Evolutionary conservation across 1,284 basidiomycete genomes (phyloP), one percentile per base, ranked within the genome.

Genomic region (Irpex sp.): DNA sequence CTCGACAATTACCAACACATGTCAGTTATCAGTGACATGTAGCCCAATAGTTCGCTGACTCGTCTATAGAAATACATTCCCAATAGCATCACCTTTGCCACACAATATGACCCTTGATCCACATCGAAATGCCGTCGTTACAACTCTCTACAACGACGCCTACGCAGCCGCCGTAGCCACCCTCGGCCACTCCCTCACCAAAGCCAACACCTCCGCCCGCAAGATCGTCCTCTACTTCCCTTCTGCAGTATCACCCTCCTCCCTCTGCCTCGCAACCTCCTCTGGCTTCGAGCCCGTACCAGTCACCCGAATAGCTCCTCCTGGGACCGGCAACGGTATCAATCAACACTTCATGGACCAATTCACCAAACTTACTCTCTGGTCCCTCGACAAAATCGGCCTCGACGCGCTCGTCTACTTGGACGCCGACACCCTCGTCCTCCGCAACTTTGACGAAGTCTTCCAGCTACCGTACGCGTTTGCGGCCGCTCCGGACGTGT

Each of bases 301-400:
- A 0, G 73, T 81, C 37, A 65, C 70, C 5, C 72, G 72, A 33
- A 79, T 80, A 58, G 67, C 73, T 1, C 78, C 78, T 9, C 78
- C 79, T 0, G 67, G 73, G 58, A 59, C 66, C 21, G 74, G 76
- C 45, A 57, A 67, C 9, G 76, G 74, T 7, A 70, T 80, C 28
- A 67, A 74, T 65, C 61, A 65, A 12, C 74, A 76, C 52, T 80
- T 79, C 69, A 57, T 65, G 45, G 79, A 80, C 64, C 76, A 78
- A 59, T 80, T 78, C 71, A 77, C 79, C 2, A 80, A 80, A 63
- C 71, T 81, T 7, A 69, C 71, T 55, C 69, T 80, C 10, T 81
- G 79, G 80, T 71, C 64, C 39, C 67, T 80, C 18, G 78, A 79
- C 65, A 54, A 60, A 48, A 58, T 69, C 14, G 72, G 45, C 10